Evolutionary conservation across 495 filamentous ascomycete species (phyloP).

Genomic region (Daldinia caldariorum): DNA sequence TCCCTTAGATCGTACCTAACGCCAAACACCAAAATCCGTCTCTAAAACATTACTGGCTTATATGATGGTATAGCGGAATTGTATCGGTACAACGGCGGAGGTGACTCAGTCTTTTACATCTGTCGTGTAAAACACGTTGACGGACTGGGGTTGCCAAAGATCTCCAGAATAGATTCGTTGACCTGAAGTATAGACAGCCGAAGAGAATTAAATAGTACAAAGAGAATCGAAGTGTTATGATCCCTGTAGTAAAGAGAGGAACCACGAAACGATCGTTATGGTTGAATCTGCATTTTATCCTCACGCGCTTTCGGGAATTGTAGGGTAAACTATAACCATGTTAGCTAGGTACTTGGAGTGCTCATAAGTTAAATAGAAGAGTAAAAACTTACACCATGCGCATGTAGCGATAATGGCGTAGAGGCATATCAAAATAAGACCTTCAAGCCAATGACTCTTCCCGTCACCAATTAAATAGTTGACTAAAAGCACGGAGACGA

Average conservation of each 20-base stretch:
- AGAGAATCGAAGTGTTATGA: not conserved
- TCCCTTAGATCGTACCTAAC: conserved; percentile 5
- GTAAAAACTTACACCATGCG: conserved; percentile 57
- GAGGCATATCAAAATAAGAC: conserved; percentile 75
- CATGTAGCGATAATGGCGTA: conserved; percentile 77
- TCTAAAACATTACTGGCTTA: not conserved
- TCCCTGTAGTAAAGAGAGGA: not conserved
- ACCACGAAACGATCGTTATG: not conserved
- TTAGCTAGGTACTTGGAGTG: conserved; percentile 15
- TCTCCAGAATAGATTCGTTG: conserved; percentile 2
- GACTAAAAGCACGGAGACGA: conserved; percentile 79
- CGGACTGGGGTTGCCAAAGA: not conserved
- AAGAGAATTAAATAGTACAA: conserved; percentile 4
- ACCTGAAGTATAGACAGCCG: conserved; percentile 10
- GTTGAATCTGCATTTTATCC: conserved; percentile 8
- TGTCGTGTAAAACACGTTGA: not conserved
- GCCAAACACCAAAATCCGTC: not conserved
- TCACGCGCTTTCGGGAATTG: conserved; percentile 11
- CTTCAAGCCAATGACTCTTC: conserved; percentile 75
- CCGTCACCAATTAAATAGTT: conserved; percentile 82
- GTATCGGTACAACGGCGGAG: conserved; percentile 9
- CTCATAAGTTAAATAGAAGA: not conserved
- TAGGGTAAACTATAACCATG: conserved; percentile 30
- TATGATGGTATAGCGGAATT: not conserved
- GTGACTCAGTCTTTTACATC: conserved; percentile 5